A percentile compares a stretch with the other conserved stretches of the same genome.
Evolutionary conservation across 2,329 filamentous ascomycete genomes (phyloP).

Genomic region (Diaporthe longicolla): DNA sequence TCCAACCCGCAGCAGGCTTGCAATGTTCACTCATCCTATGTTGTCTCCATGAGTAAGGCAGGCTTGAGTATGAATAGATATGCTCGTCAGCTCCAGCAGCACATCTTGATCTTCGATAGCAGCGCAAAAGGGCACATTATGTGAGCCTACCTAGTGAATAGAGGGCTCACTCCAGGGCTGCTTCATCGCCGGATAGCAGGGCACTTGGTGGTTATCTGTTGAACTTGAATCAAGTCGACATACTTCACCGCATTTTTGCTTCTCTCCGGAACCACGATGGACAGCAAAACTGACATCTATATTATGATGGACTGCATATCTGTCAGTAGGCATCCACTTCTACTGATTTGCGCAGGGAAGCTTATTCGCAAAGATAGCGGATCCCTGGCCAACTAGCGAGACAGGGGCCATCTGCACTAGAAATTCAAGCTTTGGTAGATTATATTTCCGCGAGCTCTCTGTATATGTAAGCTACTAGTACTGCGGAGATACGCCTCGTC

Average conservation of each 20-base stretch:
- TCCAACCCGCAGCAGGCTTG: not conserved
- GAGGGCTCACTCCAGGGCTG: not conserved
- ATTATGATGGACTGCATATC: not conserved
- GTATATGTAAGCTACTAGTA: not conserved
- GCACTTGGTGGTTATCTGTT: not conserved
- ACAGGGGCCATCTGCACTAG: not conserved
- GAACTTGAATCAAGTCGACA: not conserved
- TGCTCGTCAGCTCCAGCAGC: too few species aligned
- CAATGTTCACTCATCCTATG: not conserved
- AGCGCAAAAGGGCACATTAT: not conserved
- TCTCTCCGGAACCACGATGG: not conserved
- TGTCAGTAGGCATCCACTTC: not conserved
- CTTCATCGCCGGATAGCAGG: not conserved
- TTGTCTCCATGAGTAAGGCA: not conserved
- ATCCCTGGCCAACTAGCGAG: not conserved
- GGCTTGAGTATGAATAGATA: not conserved
- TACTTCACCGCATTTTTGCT: not conserved
- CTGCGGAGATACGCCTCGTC: not conserved
- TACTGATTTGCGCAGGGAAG: conserved; percentile 15
- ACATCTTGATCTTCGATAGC: not conserved
- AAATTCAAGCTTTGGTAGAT: too few species aligned
- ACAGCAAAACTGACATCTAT: not conserved
- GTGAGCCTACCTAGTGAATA: not conserved
- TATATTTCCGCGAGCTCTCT: too few species aligned
- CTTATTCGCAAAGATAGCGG: conserved; percentile 3